Evolutionary conservation across 2,329 filamentous ascomycete species (phyloP), one percentile per base, ranked within the genome.

Genomic region (Pseudocercospora vitis): DNA sequence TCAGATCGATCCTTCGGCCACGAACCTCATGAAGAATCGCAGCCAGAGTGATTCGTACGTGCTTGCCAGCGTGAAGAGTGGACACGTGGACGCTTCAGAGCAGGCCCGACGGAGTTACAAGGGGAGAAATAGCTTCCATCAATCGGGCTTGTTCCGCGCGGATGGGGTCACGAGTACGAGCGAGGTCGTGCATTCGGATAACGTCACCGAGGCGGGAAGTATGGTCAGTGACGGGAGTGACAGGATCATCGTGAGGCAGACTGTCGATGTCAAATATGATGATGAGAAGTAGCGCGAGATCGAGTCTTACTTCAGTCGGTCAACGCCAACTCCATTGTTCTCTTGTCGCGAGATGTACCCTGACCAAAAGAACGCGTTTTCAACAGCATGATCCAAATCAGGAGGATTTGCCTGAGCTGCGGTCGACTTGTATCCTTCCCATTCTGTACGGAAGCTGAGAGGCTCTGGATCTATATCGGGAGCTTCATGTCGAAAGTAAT

Each of bases 221-320:
- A 29, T 46, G 11, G 35, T 37, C 16, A 58, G 53, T 12, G 48
- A 52, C 49, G 56, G 49, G 6, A 56, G 50, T 40, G 53, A 58
- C 32, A 53, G 46, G n/a, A 58, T 58, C 19, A 53, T 58, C 31
- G 53, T 58, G 12, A 50, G 48, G 29, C 56, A 59, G 37, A 59
- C 56, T 4, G 40, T 59, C 28, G 56, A 58, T 35, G 53, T 58
- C 11, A 55, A 53, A 28, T 58, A 52, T 32, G 53, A 56, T 16
- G 42, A 31, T 19, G 19, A 23, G 35, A 39, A 39, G 14, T 35
- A n/a, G n/a, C n/a, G n/a, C n/a, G n/a, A n/a, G n/a, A n/a, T n/a
- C n/a, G n/a, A n/a, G n/a, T n/a, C n/a, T n/a, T n/a, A n/a, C n/a
- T n/a, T n/a, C n/a, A n/a, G n/a, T n/a, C n/a, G n/a, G n/a, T n/a